Conservation (phyloP, 164 flowering plant genomes). For the Chimonanthus praecox region DNA sequence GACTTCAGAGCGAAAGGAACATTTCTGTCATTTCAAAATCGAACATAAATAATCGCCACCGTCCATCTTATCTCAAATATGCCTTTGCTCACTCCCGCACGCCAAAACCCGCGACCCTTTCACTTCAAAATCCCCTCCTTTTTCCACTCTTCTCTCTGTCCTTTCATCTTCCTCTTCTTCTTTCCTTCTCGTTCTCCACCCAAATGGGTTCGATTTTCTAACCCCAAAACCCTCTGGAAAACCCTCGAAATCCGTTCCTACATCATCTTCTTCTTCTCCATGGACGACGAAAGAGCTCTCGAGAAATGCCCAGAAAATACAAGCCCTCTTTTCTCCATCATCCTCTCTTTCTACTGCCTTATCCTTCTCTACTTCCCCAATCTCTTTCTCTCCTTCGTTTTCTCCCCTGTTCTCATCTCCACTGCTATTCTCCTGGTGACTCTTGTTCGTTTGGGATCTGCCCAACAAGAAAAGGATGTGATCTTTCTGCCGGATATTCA, state of each 20-base stretch:
- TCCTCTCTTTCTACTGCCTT: slow-evolving; percentile 47
- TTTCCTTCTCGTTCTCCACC: neutral
- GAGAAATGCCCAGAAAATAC: slow-evolving; percentile 5
- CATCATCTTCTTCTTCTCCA: neutral
- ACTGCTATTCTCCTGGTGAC: slow-evolving; percentile 39
- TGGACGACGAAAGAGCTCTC: neutral
- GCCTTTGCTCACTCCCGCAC: neutral
- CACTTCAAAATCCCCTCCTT: neutral
- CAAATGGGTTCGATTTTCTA: slow-evolving; percentile 2
- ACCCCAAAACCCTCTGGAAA: neutral
- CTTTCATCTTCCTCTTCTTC: neutral
- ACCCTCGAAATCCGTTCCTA: neutral
- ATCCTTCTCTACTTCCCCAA: slow-evolving; percentile 59
- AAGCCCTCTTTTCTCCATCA: slow-evolving; percentile 51
- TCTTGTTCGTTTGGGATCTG: slow-evolving; percentile 54
- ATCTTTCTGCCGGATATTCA: neutral
- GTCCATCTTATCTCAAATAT: neutral
- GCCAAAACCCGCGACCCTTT: neutral
- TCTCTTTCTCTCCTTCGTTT: slow-evolving; percentile 22
- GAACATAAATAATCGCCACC: neutral
- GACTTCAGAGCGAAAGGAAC: neutral
- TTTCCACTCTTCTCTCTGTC: neutral
- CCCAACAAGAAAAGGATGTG: neutral
- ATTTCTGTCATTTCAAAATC: neutral
- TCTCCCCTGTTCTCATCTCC: slow-evolving; percentile 49